phyloP scores from a whole-genome alignment of 768 basidiomycete species.

The Sarcomyxa edulis region DNA sequence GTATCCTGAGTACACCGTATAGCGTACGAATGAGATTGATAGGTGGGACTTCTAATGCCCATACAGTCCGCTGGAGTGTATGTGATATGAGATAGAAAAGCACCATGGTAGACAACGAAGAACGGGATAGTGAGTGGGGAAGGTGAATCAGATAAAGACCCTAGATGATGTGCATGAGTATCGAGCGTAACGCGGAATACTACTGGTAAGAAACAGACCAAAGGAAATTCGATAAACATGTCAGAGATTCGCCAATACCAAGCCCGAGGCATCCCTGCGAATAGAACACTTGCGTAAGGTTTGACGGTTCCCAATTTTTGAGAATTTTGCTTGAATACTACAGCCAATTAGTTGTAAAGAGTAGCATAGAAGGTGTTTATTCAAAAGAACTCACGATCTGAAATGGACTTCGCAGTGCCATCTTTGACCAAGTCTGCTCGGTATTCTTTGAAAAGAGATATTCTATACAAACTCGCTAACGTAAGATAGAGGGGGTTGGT shows the following conservation, averaged over 20 bases:
- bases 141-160: too few species aligned
- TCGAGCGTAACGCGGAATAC: too few species aligned
- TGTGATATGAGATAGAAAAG: too few species aligned
- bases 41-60: too few species aligned
- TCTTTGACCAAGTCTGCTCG: constrained; percentile 31
- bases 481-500: constrained; percentile 28
- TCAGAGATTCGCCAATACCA: constrained; percentile 16
- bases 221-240: neutral
- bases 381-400: constrained; percentile 25
- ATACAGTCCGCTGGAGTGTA: too few species aligned
- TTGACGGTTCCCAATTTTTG: constrained; percentile 28
- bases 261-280: constrained; percentile 20
- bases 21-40: too few species aligned
- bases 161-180: too few species aligned
- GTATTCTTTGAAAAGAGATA: constrained; percentile 31
- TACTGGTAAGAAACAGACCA: too few species aligned
- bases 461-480: constrained; percentile 30
- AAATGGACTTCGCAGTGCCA: constrained; percentile 23
- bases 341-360: constrained; percentile 1
- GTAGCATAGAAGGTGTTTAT: too few species aligned
- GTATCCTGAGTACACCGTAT: too few species aligned
- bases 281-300: constrained; percentile 24
- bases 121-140: too few species aligned
- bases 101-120: too few species aligned
- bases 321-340: neutral